A percentile compares a stretch with the other conserved stretches of the same genome.
phyloP scores from a whole-genome alignment of 805 yeast species.

The Komagataella pastoris region DNA sequence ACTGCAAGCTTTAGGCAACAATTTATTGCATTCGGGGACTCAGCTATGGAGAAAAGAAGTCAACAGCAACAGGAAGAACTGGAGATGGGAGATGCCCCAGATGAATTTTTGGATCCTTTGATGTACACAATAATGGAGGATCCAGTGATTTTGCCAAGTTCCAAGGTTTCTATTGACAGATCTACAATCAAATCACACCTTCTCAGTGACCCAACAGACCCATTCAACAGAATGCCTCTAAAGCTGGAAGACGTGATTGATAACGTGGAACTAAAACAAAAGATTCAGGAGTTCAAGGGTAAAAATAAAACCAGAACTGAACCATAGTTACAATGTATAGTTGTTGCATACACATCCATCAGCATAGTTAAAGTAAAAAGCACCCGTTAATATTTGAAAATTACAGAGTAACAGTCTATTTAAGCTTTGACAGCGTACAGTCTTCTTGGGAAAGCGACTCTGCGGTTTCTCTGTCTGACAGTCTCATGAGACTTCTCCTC shows the following conservation, averaged over 20 bases:
- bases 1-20: conserved; percentile 34
- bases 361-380: background rate
- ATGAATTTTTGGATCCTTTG: conserved; percentile 91
- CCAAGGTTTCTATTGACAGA: conserved; percentile 75
- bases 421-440: conserved; percentile 98
- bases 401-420: conserved; percentile 10
- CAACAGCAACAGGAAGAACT: conserved; percentile 71
- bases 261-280: conserved; percentile 50
- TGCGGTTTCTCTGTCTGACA: conserved; percentile 82
- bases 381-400: background rate
- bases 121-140: conserved; percentile 94
- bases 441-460: conserved; percentile 96
- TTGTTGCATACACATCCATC: background rate
- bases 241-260: conserved; percentile 81
- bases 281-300: conserved; percentile 44
- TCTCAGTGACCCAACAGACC: conserved; percentile 91
- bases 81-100: conserved; percentile 90
- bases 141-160: conserved; percentile 88
- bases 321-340: background rate
- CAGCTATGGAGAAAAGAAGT: conserved; percentile 47
- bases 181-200: conserved; percentile 89
- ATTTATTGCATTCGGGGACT: conserved; percentile 42
- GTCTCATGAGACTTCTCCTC: conserved; percentile 74
- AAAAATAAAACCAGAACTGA: conserved; percentile 14
- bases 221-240: conserved; percentile 88